Evolutionary conservation across 257 asterid genomes (phyloP), one percentile per base, ranked within the genome.

Genomic region (Orobanche coerulescens): DNA sequence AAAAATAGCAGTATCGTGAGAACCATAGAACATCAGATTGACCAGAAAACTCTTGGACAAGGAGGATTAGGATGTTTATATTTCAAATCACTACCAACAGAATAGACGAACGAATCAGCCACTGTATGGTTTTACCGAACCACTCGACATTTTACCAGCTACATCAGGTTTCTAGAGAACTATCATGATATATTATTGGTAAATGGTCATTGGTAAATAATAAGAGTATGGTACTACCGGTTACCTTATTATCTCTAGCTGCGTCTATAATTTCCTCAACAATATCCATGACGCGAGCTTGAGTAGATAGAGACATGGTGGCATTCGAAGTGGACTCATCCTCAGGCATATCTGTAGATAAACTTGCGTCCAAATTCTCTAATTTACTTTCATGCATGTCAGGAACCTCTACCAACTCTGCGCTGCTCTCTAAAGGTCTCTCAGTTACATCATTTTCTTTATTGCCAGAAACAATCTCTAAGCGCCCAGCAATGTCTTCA

Each of bases 241-340:
- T 47, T 78, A 88, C 98, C 98, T 88, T 88, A 70, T 81, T 79
- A 72, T 73, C 77, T 69, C 78, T 84, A 16, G 95, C 91, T 76
- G 74, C 89, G 11, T 77, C 66, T 66, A 92, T 77, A 53, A 72
- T 65, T 52, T 84, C 89, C 63, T 88, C 96, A 40, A 92, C 74
- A 69, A 73, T 79, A 58, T 80, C 90, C 61, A 71, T 54, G 37
- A 65, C 57, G 65, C 64, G 75, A 33, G 70, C 49, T 71, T 88
- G 83, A 55, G 78, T 77, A 40, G 91, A 84, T 43, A 67, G 79
- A 12, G 86, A 73, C 48, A 80, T 53, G 68, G 74, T 44, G 15
- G 70, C 54, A 58, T 62, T 79, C 40, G 67, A 39, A 66, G 65
- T 28, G 25, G 75, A 60, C 31, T 62, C 77, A 2, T 74, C 66